Evolutionary conservation across 441 rosid species (phyloP), one percentile per base, ranked within the genome.

Genomic region (Cnidoscolus chayamansa): DNA sequence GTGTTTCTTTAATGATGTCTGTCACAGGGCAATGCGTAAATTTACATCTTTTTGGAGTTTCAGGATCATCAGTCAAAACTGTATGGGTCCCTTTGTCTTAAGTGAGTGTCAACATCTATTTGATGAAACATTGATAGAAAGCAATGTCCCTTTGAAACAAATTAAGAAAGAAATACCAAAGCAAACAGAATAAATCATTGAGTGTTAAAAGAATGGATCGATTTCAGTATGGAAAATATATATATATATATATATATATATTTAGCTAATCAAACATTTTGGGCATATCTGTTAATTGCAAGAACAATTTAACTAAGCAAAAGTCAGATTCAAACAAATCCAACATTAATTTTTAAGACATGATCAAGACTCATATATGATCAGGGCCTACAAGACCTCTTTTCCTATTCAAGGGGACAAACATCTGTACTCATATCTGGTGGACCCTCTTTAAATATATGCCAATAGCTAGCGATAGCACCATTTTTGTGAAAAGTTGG

Each of bases 371-470:
- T 54, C 63, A 25, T 51, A 51, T 25, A 25, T 25, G 25, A 62
- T 62, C 9, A 59, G 47, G 60, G 57, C 67, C 70, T 20, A 65
- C 72, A 1, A 11, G 20, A 25, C 62, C 50, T 58, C 72, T 71
- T 68, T 48, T 74, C 25, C 31, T 63, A 69, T 74, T 81, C n/a
- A 57, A 78, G 70, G 76, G 74, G 81, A 81, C 86, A 79, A 67
- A 60, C 70, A 76, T 74, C 76, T 32, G 10, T 30, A 19, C 61
- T 45, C 54, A 71, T 49, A 77, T 84, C 72, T 74, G 9, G 79
- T 72, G 81, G 86, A 67, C 67, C 86, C 77, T 48, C 8, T 19
- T 56, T 3, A 67, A 0, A 49, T 45, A 40, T 68, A 31, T 25
- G 30, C 43, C 40, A 11, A 50, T 58, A 68, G 59, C 53, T 2